phyloP scores from a whole-genome alignment of 2,329 filamentous ascomycete genomes.

The Alternaria tenuissima region DNA sequence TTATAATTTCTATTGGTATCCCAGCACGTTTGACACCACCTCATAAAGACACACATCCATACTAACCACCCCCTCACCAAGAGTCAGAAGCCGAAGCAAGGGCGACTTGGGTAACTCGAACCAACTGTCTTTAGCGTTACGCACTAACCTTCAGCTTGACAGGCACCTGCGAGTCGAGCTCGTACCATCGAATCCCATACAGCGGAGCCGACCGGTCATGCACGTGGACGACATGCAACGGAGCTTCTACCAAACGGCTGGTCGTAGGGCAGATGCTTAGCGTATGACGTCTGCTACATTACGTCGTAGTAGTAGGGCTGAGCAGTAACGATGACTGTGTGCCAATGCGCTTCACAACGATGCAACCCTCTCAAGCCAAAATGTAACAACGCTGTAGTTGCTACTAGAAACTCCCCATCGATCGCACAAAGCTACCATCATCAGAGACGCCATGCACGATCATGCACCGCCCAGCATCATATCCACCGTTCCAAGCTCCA shows the following conservation, averaged over 20 bases:
- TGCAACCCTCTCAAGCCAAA: background rate
- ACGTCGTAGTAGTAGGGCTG: background rate
- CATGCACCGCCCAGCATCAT: background rate
- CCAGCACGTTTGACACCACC: background rate
- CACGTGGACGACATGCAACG: background rate
- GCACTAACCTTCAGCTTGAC: constrained; percentile 1
- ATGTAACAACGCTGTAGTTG: background rate
- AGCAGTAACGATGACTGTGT: background rate
- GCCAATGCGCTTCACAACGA: background rate
- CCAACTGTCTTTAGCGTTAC: background rate
- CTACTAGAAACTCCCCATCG: background rate
- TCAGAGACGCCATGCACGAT: background rate
- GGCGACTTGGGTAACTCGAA: background rate
- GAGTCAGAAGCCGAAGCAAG: background rate
- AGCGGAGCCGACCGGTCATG: constrained; percentile 8
- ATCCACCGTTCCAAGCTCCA: background rate
- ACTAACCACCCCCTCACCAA: background rate
- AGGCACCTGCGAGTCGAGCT: background rate
- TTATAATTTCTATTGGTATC: background rate
- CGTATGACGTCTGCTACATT: background rate
- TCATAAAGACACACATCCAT: background rate
- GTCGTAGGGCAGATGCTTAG: background rate
- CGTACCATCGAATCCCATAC: constrained; percentile 12
- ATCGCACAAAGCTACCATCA: background rate
- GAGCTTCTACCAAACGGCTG: background rate